phyloP scores from a whole-genome alignment of 176 grass and related monocot genomes.

The Secale cereale region DNA sequence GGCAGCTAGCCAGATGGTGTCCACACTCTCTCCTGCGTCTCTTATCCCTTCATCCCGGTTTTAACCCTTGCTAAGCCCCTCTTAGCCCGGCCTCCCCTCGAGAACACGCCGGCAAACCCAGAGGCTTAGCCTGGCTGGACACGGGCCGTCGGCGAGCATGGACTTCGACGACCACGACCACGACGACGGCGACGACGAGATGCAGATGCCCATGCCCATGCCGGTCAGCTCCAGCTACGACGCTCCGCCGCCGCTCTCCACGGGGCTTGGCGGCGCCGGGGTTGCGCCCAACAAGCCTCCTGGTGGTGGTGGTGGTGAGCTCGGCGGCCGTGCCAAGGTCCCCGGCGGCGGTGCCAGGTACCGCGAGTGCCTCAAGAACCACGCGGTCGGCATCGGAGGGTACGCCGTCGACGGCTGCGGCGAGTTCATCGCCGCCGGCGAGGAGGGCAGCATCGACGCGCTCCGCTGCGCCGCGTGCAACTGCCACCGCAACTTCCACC shows the following conservation, averaged over 20 bases:
- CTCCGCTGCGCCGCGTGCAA: slow-evolving; percentile 83
- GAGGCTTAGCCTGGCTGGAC: background rate
- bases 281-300: slow-evolving; percentile 13
- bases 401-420: slow-evolving; percentile 86
- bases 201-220: slow-evolving; percentile 14
- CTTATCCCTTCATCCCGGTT: slow-evolving; percentile 41
- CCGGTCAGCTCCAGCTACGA: slow-evolving; percentile 65
- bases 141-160: slow-evolving; percentile 32
- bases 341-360: slow-evolving; percentile 41
- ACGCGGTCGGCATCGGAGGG: slow-evolving; percentile 70
- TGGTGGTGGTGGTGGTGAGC: background rate
- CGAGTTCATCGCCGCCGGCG: slow-evolving; percentile 83
- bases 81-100: slow-evolving; percentile 30
- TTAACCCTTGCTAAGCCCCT: slow-evolving; percentile 48
- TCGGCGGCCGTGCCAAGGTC: background rate
- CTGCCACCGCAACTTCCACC: slow-evolving; percentile 96
- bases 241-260: background rate
- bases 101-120: background rate
- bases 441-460: slow-evolving; percentile 65
- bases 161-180: slow-evolving; percentile 72
- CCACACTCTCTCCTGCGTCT: slow-evolving; percentile 42
- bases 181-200: slow-evolving; percentile 55
- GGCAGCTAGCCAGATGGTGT: slow-evolving; percentile 37
- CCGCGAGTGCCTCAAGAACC: slow-evolving; percentile 89
- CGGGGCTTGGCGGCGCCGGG: background rate